phyloP scores from a whole-genome alignment of 2,329 filamentous ascomycete species.

The Pestalotiopsis sp. region DNA sequence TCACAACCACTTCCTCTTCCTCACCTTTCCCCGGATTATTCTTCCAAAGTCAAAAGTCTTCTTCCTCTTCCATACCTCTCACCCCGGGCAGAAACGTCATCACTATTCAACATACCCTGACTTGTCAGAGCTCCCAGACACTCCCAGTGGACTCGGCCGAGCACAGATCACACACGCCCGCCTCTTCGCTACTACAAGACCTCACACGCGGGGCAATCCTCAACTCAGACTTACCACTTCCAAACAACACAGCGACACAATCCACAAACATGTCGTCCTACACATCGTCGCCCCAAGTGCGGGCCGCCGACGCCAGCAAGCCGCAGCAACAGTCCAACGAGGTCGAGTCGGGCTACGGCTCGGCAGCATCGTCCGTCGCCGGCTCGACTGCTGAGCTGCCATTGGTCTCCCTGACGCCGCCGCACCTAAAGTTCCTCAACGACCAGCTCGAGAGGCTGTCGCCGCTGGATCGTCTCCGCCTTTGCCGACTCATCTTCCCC shows the following conservation, averaged over 20 bases:
- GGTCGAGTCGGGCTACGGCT: conserved; percentile 83
- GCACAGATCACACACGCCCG: not conserved
- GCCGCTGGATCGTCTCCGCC: conserved; percentile 87
- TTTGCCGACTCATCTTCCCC: conserved; percentile 88
- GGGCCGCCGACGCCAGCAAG: conserved; percentile 37
- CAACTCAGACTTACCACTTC: not conserved
- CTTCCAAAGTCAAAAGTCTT: not conserved
- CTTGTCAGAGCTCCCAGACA: not conserved
- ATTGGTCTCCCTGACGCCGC: conserved; percentile 80
- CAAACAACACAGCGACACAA: conserved; percentile 23
- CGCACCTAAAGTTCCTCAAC: conserved; percentile 90
- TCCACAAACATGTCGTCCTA: conserved; percentile 40
- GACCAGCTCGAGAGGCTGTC: conserved; percentile 83
- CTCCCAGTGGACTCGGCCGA: not conserved
- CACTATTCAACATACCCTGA: not conserved
- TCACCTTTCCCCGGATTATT: conserved; percentile 5
- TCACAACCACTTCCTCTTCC: conserved; percentile 5
- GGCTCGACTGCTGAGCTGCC: conserved; percentile 66
- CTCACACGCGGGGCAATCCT: conserved; percentile 30
- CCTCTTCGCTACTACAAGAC: not conserved
- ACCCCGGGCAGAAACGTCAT: not conserved
- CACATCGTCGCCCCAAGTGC: conserved; percentile 36
- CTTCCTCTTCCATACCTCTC: not conserved
- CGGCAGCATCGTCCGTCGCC: conserved; percentile 57
- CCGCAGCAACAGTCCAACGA: conserved; percentile 38